Percentiles rank a stretch among this genome's conserved stretches.
Evolutionary conservation across 768 basidiomycete species (phyloP).

Genomic region (Russula olivacea): DNA sequence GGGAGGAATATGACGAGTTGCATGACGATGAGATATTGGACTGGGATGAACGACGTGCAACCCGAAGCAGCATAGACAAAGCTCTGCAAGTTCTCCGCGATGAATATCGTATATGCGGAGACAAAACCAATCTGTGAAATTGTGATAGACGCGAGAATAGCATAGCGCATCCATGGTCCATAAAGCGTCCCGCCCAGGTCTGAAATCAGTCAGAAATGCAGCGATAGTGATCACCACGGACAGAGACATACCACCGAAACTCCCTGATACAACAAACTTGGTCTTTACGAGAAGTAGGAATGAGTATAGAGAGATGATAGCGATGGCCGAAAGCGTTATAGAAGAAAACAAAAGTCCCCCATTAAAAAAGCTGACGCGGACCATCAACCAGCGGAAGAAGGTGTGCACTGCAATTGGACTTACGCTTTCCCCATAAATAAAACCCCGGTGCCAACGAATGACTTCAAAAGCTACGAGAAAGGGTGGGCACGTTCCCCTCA

Average conservation of each 20-base stretch:
- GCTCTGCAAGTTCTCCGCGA: conserved; percentile 86
- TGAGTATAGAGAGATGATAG: conserved; percentile 82
- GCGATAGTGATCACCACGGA: conserved; percentile 2
- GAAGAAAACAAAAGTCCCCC: conserved; percentile 90
- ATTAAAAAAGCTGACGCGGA: conserved; percentile 71
- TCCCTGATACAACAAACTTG: conserved; percentile 83
- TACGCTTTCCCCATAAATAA: conserved; percentile 94
- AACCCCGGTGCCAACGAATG: conserved; percentile 93
- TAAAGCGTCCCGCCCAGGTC: conserved; percentile 93
- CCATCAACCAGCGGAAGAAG: neutral
- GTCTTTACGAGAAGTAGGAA: conserved; percentile 88
- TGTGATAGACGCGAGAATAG: conserved; percentile 81
- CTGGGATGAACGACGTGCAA: conserved; percentile 59
- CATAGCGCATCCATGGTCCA: conserved; percentile 87
- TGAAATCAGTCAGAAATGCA: conserved; percentile 28
- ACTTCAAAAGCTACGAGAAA: conserved; percentile 66
- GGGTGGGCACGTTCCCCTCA: neutral
- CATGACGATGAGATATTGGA: conserved; percentile 74
- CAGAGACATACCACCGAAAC: conserved; percentile 71
- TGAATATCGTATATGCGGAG: conserved; percentile 90
- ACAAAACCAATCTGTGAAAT: conserved; percentile 89
- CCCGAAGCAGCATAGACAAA: conserved; percentile 78
- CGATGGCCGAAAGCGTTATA: conserved; percentile 72
- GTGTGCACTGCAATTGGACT: conserved; percentile 29
- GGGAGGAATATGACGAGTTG: conserved; percentile 88